Evolutionary conservation across 495 filamentous ascomycete genomes (phyloP).

Genomic region (Platismatia glauca): DNA sequence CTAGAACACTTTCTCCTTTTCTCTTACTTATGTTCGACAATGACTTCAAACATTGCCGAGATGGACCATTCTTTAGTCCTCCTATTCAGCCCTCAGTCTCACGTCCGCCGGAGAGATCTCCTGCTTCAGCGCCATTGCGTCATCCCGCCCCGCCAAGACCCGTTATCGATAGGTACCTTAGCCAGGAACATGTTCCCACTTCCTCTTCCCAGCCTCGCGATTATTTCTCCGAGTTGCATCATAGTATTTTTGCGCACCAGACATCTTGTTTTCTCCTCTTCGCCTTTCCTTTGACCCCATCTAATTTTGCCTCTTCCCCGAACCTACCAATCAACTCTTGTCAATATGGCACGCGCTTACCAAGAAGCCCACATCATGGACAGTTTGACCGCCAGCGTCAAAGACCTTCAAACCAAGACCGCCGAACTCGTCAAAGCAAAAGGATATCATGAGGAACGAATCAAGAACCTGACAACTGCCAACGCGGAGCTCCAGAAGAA

Average conservation of each 20-base stretch:
- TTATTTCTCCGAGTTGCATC: conserved; percentile 1
- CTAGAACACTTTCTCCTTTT: not conserved
- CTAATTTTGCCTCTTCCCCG: not conserved
- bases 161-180: not conserved
- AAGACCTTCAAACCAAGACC: conserved; percentile 12
- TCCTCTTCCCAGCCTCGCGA: not conserved
- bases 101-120: not conserved
- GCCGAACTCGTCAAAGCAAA: conserved; percentile 14
- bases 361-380: conserved; percentile 22
- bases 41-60: not conserved
- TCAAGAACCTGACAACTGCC: conserved; percentile 15
- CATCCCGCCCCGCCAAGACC: not conserved
- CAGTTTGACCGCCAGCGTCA: conserved; percentile 12
- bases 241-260: not conserved
- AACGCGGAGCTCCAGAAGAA: conserved; percentile 10
- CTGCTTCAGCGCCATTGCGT: not conserved
- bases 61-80: not conserved
- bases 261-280: not conserved
- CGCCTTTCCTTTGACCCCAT: not conserved
- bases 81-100: not conserved
- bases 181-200: not conserved
- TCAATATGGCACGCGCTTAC: conserved; percentile 21
- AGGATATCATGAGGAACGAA: conserved; percentile 16
- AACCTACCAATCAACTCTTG: not conserved
- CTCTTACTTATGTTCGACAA: not conserved